Evolutionary conservation across 1,284 basidiomycete species (phyloP), one percentile per base, ranked within the genome.

Genomic region (Stygiomarasmius scandens): DNA sequence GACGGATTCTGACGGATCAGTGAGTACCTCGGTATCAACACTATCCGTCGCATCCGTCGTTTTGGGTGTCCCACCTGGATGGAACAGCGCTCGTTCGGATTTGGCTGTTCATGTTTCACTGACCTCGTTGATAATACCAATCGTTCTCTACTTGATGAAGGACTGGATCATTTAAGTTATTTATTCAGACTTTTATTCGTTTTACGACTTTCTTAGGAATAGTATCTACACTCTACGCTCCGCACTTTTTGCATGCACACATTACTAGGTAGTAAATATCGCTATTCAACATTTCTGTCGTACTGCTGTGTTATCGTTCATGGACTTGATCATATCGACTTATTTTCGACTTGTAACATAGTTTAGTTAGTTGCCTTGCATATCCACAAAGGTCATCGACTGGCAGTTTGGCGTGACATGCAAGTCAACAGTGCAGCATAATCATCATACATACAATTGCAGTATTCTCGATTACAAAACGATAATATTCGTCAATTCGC

Each of bases 21-120:
- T 80, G 1, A 67, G 73, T 0, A 85, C 81, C 3, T 73, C 77
- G 0, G 77, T 77, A 8, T 80, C 77, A 24, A 75, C 75, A 11
- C 59, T 74, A n/a, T 63, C 69, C 3, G 60, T 71, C 52, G 70
- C 77, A 1, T 67, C 74, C n/a, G 71, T 78, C 3, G 71, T 73
- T 5, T 72, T 86, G 10, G 85, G 85, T 8, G 62, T 77, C 10
- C 82, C 83, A 23, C 81, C 84, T 14, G 79, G 77, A 36, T 76
- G 71, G 71, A 75, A 61, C 14, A 54, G 29, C 34, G 56, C 59
- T 22, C 36, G 45, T 19, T 32, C 51, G 27, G n/a, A n/a, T n/a
- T n/a, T n/a, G n/a, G 41, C 27, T 47, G 32, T 34, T 4, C 52
- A 41, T 8, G 44, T 52, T 22, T 51, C 53, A n/a, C 24, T 27